Conservation (phyloP, 495 filamentous ascomycete genomes). For the Xylaria cubensis region DNA sequence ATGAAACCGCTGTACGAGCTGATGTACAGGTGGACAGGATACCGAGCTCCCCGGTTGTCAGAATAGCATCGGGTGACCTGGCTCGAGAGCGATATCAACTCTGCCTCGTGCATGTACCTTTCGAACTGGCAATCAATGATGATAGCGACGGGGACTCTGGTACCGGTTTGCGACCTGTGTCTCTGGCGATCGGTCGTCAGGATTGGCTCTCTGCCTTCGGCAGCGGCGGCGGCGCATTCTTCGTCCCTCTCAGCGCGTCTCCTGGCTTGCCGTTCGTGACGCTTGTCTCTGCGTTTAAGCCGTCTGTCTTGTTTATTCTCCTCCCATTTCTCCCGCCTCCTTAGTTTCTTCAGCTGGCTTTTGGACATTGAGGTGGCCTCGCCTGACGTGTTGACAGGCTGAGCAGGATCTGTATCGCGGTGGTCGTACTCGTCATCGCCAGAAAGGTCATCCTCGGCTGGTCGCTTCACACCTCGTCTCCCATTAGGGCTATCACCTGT, state of each 20-base stretch:
- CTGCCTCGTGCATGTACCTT: slow-evolving; percentile 81
- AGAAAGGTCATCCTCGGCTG: slow-evolving; percentile 22
- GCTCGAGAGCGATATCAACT: slow-evolving; percentile 77
- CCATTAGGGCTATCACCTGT: neutral
- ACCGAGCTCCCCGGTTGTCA: slow-evolving; percentile 73
- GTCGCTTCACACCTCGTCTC: slow-evolving; percentile 21
- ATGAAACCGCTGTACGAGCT: slow-evolving; percentile 79
- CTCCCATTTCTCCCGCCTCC: slow-evolving; percentile 70
- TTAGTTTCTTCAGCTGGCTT: slow-evolving; percentile 77
- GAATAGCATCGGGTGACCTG: slow-evolving; percentile 91
- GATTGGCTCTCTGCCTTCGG: slow-evolving; percentile 46
- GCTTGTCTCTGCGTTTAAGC: slow-evolving; percentile 73
- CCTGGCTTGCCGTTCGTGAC: slow-evolving; percentile 66
- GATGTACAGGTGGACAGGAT: slow-evolving; percentile 71
- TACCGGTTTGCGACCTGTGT: slow-evolving; percentile 49
- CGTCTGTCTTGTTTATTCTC: slow-evolving; percentile 72
- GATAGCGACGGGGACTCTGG: slow-evolving; percentile 71
- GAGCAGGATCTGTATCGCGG: slow-evolving; percentile 13
- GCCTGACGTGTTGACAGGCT: slow-evolving; percentile 9
- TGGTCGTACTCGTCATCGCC: slow-evolving; percentile 2
- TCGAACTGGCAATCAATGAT: slow-evolving; percentile 94
- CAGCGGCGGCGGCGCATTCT: slow-evolving; percentile 51
- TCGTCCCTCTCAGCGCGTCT: slow-evolving; percentile 51
- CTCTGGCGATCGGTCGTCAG: slow-evolving; percentile 27
- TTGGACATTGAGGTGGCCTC: slow-evolving; percentile 68